Evolutionary conservation across 1,284 basidiomycete species (phyloP).

Genomic region (Afroboletus lepidellus): DNA sequence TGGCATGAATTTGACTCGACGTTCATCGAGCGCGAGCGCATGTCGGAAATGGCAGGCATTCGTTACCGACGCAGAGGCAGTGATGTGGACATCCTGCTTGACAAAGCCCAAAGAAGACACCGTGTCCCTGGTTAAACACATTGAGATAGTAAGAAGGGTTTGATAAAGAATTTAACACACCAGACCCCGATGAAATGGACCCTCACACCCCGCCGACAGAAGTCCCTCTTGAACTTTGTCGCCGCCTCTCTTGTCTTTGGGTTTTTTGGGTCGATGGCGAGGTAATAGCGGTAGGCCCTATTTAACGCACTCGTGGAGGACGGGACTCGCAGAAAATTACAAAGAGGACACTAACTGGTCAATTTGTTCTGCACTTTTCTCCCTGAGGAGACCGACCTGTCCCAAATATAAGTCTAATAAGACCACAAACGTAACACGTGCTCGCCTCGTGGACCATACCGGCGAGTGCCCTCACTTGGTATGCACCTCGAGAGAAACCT

Average conservation of each 20-base stretch:
- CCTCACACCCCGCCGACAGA: background rate
- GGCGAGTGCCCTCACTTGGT: conserved; percentile 40
- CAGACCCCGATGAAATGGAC: background rate
- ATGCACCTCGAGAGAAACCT: conserved; percentile 45
- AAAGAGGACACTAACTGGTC: background rate
- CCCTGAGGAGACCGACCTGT: background rate
- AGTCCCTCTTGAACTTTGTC: background rate
- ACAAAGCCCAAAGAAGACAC: conserved; percentile 33
- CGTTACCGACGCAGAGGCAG: background rate
- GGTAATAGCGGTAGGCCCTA: background rate
- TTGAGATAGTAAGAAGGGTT: too few relatives aligned
- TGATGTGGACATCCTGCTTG: background rate
- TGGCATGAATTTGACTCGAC: conserved; percentile 1
- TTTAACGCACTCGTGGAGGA: background rate
- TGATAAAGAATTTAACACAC: background rate
- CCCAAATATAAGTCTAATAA: background rate
- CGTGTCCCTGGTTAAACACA: conserved; percentile 39
- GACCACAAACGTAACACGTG: background rate
- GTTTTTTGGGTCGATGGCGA: background rate
- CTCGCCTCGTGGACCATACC: conserved; percentile 35
- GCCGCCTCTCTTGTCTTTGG: background rate
- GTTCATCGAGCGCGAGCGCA: conserved; percentile 1
- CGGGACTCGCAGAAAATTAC: background rate
- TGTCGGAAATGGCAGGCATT: background rate
- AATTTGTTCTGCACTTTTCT: background rate